Evolutionary conservation across 192 early-diverging fungal genomes (phyloP).

Genomic region (Coemansia sp.): DNA sequence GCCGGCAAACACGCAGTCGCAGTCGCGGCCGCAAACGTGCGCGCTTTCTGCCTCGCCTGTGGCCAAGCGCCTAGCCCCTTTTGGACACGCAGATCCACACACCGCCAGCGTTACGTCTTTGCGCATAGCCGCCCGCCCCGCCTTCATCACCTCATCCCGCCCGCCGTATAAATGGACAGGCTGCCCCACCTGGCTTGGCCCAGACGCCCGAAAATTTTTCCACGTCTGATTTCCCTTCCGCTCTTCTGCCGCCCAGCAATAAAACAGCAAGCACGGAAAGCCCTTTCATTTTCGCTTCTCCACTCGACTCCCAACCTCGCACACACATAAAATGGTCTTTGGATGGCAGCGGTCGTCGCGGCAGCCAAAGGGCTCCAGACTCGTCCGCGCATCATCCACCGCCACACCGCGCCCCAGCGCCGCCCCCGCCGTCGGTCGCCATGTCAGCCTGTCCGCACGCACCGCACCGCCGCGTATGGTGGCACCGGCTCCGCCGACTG

Average conservation of each 20-base stretch:
- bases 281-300: neutral
- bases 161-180: too few relatives aligned
- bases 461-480: neutral
- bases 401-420: neutral
- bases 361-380: neutral
- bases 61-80: too few relatives aligned
- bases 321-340: conserved; percentile 40
- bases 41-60: too few relatives aligned
- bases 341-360: conserved; percentile 20
- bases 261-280: neutral
- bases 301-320: neutral
- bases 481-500: conserved; percentile 1
- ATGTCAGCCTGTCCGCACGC: neutral
- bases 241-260: neutral
- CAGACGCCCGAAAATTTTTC: neutral
- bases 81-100: too few relatives aligned
- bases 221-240: neutral
- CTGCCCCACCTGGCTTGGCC: too few relatives aligned
- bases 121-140: too few relatives aligned
- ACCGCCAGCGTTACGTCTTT: too few relatives aligned
- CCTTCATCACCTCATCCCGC: too few relatives aligned
- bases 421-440: conserved; percentile 1
- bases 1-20: too few relatives aligned
- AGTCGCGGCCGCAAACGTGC: too few relatives aligned
- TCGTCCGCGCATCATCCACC: neutral